Conservation (phyloP, 169 alveolate species). For the Eimeria acervulina region DNA sequence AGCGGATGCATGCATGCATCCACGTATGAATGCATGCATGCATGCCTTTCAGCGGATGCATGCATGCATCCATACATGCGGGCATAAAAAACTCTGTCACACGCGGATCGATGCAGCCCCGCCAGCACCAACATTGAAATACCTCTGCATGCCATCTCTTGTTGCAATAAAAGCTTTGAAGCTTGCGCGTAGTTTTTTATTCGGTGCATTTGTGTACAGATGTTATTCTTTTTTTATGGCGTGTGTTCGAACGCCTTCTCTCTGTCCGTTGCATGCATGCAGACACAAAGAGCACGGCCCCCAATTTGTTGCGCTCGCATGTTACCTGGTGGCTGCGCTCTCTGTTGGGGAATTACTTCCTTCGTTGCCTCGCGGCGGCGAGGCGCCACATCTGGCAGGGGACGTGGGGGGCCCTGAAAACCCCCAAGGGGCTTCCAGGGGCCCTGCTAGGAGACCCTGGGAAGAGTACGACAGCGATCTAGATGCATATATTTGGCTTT, state of each 20-base stretch:
- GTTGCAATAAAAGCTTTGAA: background rate
- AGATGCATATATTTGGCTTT: constrained; percentile 83
- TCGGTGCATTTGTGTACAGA: background rate
- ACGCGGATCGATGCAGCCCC: no score
- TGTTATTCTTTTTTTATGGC: background rate
- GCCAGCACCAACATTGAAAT: no score
- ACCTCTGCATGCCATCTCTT: no score
- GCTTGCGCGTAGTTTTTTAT: background rate
- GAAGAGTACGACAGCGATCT: constrained; percentile 78
- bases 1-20: background rate
- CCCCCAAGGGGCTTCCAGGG: background rate
- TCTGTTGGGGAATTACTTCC: constrained; percentile 80
- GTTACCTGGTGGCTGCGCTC: constrained; percentile 81
- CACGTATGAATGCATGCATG: no score
- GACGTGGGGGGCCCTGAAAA: background rate
- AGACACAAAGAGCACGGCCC: constrained; percentile 71
- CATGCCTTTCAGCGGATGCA: no score
- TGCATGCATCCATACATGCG: background rate
- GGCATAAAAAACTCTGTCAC: no score
- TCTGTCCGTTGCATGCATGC: constrained; percentile 33
- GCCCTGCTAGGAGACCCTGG: constrained; percentile 66
- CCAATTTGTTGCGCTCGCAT: constrained; percentile 72
- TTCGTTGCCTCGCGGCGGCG: constrained; percentile 1
- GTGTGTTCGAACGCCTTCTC: background rate
- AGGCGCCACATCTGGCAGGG: background rate